Evolutionary conservation across 257 asterid species (phyloP).

Genomic region (Solanum dulcamara): DNA sequence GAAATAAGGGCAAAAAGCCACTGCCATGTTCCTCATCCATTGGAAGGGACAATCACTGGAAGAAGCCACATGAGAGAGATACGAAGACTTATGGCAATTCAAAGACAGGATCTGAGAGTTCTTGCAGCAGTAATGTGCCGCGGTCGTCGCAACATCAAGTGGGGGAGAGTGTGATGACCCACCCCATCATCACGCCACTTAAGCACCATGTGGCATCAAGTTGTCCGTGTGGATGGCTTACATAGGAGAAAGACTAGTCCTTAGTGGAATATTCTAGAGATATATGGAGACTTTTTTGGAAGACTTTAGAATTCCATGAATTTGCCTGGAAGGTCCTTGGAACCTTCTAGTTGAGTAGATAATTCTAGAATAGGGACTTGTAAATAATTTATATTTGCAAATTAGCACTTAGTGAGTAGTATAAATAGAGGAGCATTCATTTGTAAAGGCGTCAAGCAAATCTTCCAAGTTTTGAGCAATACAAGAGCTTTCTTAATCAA

Average conservation of each 20-base stretch:
- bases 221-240: background rate
- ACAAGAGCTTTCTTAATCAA: background rate
- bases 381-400: background rate
- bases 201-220: background rate
- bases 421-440: background rate
- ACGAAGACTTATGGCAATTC: no score
- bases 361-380: background rate
- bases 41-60: no score
- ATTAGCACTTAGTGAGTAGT: background rate
- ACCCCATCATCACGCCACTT: background rate
- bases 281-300: background rate
- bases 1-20: no score
- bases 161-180: background rate
- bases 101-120: no score
- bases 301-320: background rate
- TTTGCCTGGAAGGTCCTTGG: background rate
- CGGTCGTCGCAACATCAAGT: no score
- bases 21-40: no score
- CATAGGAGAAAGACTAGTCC: no score
- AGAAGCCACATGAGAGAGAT: no score
- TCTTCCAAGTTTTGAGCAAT: background rate
- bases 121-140: no score
- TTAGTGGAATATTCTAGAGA: background rate
- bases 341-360: background rate
- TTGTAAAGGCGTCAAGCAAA: background rate